These are phyloP conservation scores for Monosporozyma yasuniensis DNA, from an alignment of 805 yeast species.

Conservation along the genomic window DNA sequence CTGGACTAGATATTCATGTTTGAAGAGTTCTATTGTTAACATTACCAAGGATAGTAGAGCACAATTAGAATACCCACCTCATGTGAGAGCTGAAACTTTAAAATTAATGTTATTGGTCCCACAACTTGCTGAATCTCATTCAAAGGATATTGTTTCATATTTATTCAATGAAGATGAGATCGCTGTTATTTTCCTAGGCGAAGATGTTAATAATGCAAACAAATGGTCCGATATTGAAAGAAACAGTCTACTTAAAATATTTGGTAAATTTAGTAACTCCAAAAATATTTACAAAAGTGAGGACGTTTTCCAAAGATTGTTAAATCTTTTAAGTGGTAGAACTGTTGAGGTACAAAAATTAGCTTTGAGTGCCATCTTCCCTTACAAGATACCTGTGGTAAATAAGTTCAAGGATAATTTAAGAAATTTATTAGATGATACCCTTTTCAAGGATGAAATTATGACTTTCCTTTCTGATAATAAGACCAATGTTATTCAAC, in stretches of 20 bases:
- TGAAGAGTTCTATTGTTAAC: slow-evolving; percentile 33
- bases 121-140: slow-evolving; percentile 56
- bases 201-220: slow-evolving; percentile 10
- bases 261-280: slow-evolving; percentile 57
- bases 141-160: slow-evolving; percentile 47
- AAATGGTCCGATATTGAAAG: slow-evolving; percentile 46
- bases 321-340: slow-evolving; percentile 53
- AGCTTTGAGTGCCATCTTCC: slow-evolving; percentile 61
- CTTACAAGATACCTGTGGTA: slow-evolving; percentile 50
- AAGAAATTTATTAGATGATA: slow-evolving; percentile 68
- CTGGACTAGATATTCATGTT: slow-evolving; percentile 29
- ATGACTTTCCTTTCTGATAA: slow-evolving; percentile 46
- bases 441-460: slow-evolving; percentile 78
- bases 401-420: slow-evolving; percentile 67
- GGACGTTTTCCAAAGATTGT: slow-evolving; percentile 44
- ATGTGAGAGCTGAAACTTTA: slow-evolving; percentile 48
- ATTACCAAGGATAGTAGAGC: slow-evolving; percentile 32
- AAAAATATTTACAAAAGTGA: slow-evolving; percentile 44
- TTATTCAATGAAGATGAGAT: slow-evolving; percentile 33
- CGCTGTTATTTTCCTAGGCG: slow-evolving; percentile 11
- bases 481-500: slow-evolving; percentile 47
- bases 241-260: slow-evolving; percentile 48
- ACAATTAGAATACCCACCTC: slow-evolving; percentile 33
- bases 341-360: slow-evolving; percentile 55
- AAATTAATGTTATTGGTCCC: slow-evolving; percentile 54